Conservation (phyloP, 2,329 filamentous ascomycete genomes). For the Cadophora sp. region DNA sequence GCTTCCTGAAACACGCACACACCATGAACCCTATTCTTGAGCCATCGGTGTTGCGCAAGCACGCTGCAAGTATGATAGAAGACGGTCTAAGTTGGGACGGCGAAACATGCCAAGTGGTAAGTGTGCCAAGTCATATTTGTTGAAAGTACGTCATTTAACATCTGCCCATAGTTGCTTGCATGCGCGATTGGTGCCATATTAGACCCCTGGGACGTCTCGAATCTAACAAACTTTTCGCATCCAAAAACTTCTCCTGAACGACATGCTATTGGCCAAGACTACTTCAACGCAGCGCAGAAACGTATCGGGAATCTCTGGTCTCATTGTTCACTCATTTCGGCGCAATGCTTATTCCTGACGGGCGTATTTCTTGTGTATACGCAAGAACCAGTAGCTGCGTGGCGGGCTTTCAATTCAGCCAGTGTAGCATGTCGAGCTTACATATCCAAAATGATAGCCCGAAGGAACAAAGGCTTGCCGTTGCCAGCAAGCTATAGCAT, state of each 20-base stretch:
- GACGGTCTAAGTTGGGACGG: neutral
- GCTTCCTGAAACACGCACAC: neutral
- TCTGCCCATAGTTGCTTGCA: slow-evolving; percentile 4
- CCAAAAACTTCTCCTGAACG: neutral
- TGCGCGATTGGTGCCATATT: slow-evolving; percentile 3
- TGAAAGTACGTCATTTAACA: neutral
- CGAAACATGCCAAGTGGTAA: slow-evolving; percentile 6
- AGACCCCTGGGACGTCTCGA: neutral
- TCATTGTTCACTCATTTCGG: neutral
- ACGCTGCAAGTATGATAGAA: neutral
- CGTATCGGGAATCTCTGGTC: slow-evolving; percentile 5
- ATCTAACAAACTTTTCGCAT: neutral
- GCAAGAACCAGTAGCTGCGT: neutral
- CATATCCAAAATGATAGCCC: neutral
- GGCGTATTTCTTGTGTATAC: slow-evolving; percentile 1
- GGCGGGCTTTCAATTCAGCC: slow-evolving; percentile 9
- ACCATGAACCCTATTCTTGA: slow-evolving; percentile 1
- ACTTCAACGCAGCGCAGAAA: slow-evolving; percentile 1
- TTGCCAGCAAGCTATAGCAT: neutral
- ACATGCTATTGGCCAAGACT: neutral
- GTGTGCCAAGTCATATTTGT: neutral
- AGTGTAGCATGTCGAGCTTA: neutral
- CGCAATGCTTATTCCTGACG: neutral
- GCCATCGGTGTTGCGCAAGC: neutral
- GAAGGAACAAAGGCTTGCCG: neutral